Evolutionary conservation across 2,329 filamentous ascomycete species (phyloP).

Genomic region (Beauveria medogensis): DNA sequence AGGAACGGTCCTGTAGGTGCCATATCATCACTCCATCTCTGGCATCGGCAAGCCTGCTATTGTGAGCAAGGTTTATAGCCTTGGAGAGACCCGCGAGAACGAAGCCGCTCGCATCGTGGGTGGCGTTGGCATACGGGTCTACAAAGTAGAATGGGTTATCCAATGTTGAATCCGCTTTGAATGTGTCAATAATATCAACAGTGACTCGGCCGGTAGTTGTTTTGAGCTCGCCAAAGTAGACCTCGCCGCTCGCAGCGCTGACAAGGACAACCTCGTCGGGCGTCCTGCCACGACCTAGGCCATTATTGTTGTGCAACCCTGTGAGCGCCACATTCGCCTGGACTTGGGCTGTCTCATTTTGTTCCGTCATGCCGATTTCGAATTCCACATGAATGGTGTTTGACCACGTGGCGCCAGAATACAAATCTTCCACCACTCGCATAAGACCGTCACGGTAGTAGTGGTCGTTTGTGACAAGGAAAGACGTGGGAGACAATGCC

Average conservation of each 20-base stretch:
- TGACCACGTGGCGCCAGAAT: constrained; percentile 37
- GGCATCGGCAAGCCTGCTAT: constrained; percentile 25
- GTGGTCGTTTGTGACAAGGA: constrained; percentile 56
- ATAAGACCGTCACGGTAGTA: constrained; percentile 39
- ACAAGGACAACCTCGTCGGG: constrained; percentile 33
- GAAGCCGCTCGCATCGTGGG: constrained; percentile 44
- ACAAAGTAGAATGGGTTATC: constrained; percentile 53
- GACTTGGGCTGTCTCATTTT: constrained; percentile 27
- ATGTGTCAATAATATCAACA: constrained; percentile 28
- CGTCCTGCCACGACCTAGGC: constrained; percentile 40
- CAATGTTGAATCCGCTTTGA: constrained; percentile 36
- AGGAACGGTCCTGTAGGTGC: constrained; percentile 19
- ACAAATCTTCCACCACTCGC: constrained; percentile 39
- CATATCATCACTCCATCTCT: constrained; percentile 40
- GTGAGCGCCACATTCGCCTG: constrained; percentile 34
- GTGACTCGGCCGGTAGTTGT: constrained; percentile 11
- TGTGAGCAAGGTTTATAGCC: constrained; percentile 27
- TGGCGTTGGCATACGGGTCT: constrained; percentile 39
- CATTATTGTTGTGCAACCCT: constrained; percentile 47
- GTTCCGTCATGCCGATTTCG: constrained; percentile 14
- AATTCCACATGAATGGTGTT: constrained; percentile 38
- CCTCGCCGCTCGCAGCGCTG: constrained; percentile 35
- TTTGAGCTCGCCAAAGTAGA: constrained; percentile 34
- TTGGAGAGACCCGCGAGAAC: constrained; percentile 40
- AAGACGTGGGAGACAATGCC: constrained; percentile 35